Base-by-base conservation (phyloP, 2,329 filamentous ascomycete genomes). In the Paracamarosporium sp. region DNA sequence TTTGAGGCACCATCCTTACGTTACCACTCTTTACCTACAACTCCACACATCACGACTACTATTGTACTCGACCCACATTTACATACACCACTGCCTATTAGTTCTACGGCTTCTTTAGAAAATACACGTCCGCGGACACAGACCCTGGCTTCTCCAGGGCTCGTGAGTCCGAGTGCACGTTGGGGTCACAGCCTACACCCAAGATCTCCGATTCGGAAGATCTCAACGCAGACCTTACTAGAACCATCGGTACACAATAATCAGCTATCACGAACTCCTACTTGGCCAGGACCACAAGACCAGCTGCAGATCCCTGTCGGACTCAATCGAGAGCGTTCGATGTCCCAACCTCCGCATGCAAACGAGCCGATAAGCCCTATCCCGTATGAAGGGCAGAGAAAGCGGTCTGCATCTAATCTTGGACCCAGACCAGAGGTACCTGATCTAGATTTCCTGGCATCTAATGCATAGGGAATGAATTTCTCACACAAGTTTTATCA, bases 1-100 rank as follows among this genome's bases (percentile, higher is more conserved):
- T 54, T 46, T 54, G 52, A 54, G n/a, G 20, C 28, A 40, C 13
- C 52, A 4, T 38, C 50, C 12, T 17, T 40, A 17, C 27, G 41
- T 1, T 45, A 45, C 24, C 40, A 44, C 15, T 38, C 50, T 35
- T 25, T 36, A 35, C 50, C 38, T 41, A 27, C 38, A 11, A 35
- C 38, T 11, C 31, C 50, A 31, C 38, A 53, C 28, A 45, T 53
- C 4, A 44, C 50, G 13, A 44, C 38, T 5, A 44, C 50, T 13
- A 36, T 53, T 15, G 31, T 45, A 27, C 38, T 45, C 12, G 41
- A 45, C 41, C 40, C 50, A 13, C 40, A 53, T 7, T 15, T 45
- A 12, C 50, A 38, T 7, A 35, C 48, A 9, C 43, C 48, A 17
- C 36, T 51, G 12, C 36, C 36, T 30, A 27, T 51, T 25, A 51